Conservation (phyloP, 768 basidiomycete species). For the Lyophyllum semitale region DNA sequence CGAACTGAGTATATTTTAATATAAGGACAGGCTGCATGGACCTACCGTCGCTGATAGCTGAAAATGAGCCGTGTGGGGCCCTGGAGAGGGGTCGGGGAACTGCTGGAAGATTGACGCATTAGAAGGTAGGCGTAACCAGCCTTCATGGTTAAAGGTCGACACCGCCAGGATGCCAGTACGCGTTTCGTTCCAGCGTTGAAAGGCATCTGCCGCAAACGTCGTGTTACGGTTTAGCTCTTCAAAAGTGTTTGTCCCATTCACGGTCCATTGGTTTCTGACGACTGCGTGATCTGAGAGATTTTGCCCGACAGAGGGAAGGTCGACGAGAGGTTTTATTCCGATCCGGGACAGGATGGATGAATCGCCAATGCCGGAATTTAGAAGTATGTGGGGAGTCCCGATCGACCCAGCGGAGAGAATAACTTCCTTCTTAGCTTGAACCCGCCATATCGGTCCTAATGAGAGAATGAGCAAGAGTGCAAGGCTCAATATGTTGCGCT, state of each 20-base stretch:
- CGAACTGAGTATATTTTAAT: neutral
- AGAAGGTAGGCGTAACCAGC: neutral
- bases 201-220: neutral
- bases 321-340: constrained; percentile 23
- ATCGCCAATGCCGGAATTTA: constrained; percentile 37
- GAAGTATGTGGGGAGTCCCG: constrained; percentile 30
- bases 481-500: too few relatives aligned
- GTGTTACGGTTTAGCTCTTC: neutral
- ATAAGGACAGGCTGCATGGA: too few relatives aligned
- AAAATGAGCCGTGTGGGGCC: neutral
- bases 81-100: neutral
- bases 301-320: constrained; percentile 38
- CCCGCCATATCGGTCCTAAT: neutral
- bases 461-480: too few relatives aligned
- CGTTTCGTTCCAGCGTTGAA: neutral
- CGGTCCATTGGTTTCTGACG: neutral
- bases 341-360: constrained; percentile 13
- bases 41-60: neutral
- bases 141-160: neutral
- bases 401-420: constrained; percentile 36
- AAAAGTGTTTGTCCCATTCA: neutral
- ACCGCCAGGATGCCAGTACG: constrained; percentile 1
- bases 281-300: constrained; percentile 38
- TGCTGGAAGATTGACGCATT: neutral
- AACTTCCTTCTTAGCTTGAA: constrained; percentile 33